phyloP scores from a whole-genome alignment of 805 yeast species.

The Limtongia smithiae region DNA sequence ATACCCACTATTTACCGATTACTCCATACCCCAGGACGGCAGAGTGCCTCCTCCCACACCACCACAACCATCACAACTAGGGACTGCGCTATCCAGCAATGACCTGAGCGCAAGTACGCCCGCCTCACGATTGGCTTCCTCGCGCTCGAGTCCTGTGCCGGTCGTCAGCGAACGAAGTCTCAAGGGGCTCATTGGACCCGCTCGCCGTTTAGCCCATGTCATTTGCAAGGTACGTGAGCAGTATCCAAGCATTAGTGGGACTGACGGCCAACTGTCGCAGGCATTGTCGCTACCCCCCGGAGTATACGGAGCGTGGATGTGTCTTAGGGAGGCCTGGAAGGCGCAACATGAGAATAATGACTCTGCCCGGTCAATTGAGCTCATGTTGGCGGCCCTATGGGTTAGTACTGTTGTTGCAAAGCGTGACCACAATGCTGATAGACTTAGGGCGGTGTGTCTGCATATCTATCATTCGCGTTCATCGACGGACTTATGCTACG shows the following conservation, averaged over 20 bases:
- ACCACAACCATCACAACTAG: background rate
- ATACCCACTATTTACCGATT: too few species aligned
- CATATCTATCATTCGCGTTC: slow-evolving; percentile 76
- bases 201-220: background rate
- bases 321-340: slow-evolving; percentile 38
- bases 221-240: too few species aligned
- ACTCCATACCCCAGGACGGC: too few species aligned
- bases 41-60: too few species aligned
- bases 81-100: too few species aligned
- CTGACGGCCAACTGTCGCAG: too few species aligned
- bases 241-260: too few species aligned
- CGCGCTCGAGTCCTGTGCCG: slow-evolving; percentile 14
- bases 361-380: slow-evolving; percentile 69
- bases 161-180: slow-evolving; percentile 11
- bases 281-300: slow-evolving; percentile 72
- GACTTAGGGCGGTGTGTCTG: slow-evolving; percentile 71
- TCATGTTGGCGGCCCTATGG: slow-evolving; percentile 78
- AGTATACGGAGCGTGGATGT: slow-evolving; percentile 46
- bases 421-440: background rate
- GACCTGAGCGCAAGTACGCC: too few species aligned
- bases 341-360: slow-evolving; percentile 30
- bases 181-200: slow-evolving; percentile 6
- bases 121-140: background rate
- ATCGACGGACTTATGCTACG: slow-evolving; percentile 86
- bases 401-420: slow-evolving; percentile 18